A percentile compares a stretch with the other conserved stretches of the same genome.
These are phyloP conservation scores for Leptographium procerum DNA, from an alignment of 2,329 filamentous ascomycete species.

Conservation along the genomic window DNA sequence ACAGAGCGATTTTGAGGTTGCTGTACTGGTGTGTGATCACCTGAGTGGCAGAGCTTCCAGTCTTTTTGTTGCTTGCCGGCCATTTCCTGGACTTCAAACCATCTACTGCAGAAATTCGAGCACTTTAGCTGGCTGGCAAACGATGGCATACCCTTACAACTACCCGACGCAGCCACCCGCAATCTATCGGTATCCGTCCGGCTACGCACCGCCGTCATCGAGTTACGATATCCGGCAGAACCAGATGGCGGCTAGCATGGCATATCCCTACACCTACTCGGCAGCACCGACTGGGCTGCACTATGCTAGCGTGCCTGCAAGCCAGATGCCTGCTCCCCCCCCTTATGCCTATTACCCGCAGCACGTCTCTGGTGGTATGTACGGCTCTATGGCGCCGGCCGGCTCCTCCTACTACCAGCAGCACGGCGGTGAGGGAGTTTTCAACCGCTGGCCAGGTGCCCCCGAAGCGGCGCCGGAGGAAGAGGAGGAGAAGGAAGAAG, in stretches of 20 bases:
- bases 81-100: background rate
- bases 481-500: background rate
- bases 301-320: background rate
- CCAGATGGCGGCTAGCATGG: background rate
- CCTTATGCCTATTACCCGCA: background rate
- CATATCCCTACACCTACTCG: background rate
- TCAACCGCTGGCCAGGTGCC: conserved; percentile 6
- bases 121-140: background rate
- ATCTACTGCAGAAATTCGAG: background rate
- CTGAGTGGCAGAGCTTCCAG: no score
- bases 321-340: background rate
- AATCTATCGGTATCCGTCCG: background rate
- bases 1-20: no score
- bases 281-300: background rate
- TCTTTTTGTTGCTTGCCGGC: no score
- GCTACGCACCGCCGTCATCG: background rate
- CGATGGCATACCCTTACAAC: background rate
- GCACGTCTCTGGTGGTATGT: background rate
- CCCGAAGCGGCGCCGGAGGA: background rate
- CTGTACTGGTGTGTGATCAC: no score
- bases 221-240: background rate
- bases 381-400: background rate
- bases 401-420: background rate
- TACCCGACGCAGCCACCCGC: background rate
- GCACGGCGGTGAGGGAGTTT: background rate